Evolutionary conservation across 768 basidiomycete genomes (phyloP), one percentile per base, ranked within the genome.

Genomic region (Suillus paluster): DNA sequence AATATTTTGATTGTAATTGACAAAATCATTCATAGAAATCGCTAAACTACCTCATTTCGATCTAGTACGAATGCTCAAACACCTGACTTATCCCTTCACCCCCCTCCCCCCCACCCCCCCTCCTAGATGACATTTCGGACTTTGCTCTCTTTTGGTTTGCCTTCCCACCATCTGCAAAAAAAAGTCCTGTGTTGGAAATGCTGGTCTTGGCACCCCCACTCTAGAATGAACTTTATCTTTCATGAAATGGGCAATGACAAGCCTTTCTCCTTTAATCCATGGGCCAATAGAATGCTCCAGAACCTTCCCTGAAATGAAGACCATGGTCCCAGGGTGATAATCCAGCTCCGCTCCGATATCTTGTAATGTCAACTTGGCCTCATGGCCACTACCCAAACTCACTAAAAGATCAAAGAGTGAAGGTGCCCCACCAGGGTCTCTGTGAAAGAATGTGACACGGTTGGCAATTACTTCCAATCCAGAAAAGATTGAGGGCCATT

Each of bases 401-500:
- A 59, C 27, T 15, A 63, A 44, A 12, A 53, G 36, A 52, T 63
- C 62, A 46, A 59, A 63, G 15, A 21, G 39, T 23, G 27, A 30
- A 25, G 42, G 23, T 10, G 60, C 52, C 7, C 39, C 38, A 36
- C 36, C 44, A 33, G 36, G 4, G 38, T 61, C 60, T 44, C 39
- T 14, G 17, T 55, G 53, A 11, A 11, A 27, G 6, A 44, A 52
- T 21, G 54, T 61, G 15, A 48, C 3, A 17, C 27, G 53, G 30
- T 61, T 61, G 44, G 53, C 30, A 45, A 61, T 61, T 6, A 61
- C 33, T 27, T 61, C 60, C 6, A 56, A 45, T 15, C 44, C 60
- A 17, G 54, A 48, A 41, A 44, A 61, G 34, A 44, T 33, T 27
- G 60, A 61, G 12, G 53, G 53, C 60, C 60, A 61, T 14, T 25